Base-by-base conservation (phyloP, 1,139 yeast species). In the Protomyces pachydermus region DNA sequence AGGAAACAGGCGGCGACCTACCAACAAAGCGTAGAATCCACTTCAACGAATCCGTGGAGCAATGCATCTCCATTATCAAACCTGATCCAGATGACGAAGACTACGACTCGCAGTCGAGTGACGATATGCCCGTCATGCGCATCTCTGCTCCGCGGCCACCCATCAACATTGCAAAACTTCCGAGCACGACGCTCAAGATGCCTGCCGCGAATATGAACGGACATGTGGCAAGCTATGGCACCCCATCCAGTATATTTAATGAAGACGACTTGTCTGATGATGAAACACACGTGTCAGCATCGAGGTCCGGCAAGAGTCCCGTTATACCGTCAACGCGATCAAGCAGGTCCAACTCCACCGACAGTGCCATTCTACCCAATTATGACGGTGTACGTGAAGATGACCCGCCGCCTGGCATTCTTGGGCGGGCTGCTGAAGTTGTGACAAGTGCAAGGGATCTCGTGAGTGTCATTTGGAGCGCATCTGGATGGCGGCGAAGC, bases 21-120 rank as follows among this genome's bases (percentile, higher is more conserved):
- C 28, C 35, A 39, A 23, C 64, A 51, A 64, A 65, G 56, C 81
- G 93, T 67, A 93, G 82, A 69, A 91, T 91, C 65, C 98, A 91
- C 76, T 93, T 93, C 76, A 91, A 87, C 72, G 95, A 90, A 72
- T 84, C 91, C 66, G 98, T 93, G 34, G 91, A 88, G 73, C 98
- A 93, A 75, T 91, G 98, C 74, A 84, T 69, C 65, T 71, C 64
- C 56, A 71, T 50, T 69, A 71, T 60, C 67, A 42, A 51, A 32
- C 60, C 57, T n/a, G 65, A 56, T 18, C 62, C 62, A 3, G 62
- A 58, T 28, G 62, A 58, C 5, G 62, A 52, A 12, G 62, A 55
- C 16, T 58, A 58, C 23, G 39, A 39, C 18, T 58, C 62, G 9
- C n/a, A 38, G 23, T 58, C 62, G 18, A 51, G 56, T 16, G 62